Conservation (phyloP, 1,284 basidiomycete genomes). For the Cutaneotrichosporon mucoides region DNA sequence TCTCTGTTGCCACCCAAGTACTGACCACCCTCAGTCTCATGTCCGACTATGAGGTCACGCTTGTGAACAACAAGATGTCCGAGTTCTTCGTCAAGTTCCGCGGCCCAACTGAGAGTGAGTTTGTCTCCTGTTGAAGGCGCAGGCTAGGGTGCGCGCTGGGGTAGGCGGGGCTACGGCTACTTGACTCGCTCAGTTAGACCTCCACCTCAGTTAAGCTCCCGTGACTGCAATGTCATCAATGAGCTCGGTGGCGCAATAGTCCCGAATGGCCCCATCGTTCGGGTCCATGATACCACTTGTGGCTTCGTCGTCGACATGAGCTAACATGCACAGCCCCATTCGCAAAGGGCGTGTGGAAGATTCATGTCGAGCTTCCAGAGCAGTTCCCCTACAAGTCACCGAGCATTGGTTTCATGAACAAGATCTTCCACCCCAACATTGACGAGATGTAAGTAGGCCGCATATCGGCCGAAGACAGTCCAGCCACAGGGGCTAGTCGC, state of each 20-base stretch:
- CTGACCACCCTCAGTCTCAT: conserved; percentile 62
- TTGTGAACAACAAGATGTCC: conserved; percentile 98
- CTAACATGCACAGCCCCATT: conserved; percentile 70
- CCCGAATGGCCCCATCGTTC: not conserved
- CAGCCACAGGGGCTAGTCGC: conserved; percentile 1
- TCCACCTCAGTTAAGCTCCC: not conserved
- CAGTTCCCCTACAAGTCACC: conserved; percentile 99
- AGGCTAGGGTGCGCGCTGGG: no score
- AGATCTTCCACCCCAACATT: conserved; percentile 99
- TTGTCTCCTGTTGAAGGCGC: no score
- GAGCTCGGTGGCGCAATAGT: not conserved
- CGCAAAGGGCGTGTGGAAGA: conserved; percentile 95
- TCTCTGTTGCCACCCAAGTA: conserved; percentile 12
- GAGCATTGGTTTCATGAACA: conserved; percentile 99
- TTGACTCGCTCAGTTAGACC: no score
- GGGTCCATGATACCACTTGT: no score
- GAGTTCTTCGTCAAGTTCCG: conserved; percentile 97
- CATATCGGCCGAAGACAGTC: conserved; percentile 15
- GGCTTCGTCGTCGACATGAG: not conserved
- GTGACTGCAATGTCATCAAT: not conserved
- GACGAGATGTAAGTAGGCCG: conserved; percentile 72
- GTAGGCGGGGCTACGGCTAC: no score
- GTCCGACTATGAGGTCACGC: conserved; percentile 94
- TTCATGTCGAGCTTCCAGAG: conserved; percentile 98
- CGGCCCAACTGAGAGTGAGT: conserved; percentile 83